Percentiles rank a stretch among this genome's conserved stretches.
These are phyloP conservation scores for Musa schizocarpa DNA, from an alignment of 176 grass and related monocot species.

Conservation along the genomic window DNA sequence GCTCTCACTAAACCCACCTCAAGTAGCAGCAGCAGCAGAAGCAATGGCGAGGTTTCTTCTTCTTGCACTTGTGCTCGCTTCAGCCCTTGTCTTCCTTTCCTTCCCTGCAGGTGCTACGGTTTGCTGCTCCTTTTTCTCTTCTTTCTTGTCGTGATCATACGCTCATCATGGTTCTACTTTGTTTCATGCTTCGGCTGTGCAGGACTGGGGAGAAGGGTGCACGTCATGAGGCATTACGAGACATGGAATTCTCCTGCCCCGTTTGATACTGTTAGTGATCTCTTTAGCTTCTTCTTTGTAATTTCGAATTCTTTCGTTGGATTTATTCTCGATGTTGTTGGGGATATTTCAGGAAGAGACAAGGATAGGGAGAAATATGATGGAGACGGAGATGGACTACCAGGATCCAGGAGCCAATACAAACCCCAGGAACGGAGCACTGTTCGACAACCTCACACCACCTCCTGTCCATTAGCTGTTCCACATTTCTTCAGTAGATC, in stretches of 20 bases:
- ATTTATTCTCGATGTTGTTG: too few species aligned
- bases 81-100: background rate
- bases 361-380: background rate
- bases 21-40: too few species aligned
- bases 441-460: background rate
- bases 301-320: background rate
- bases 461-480: background rate
- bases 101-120: background rate
- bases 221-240: background rate
- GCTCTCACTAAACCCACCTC: too few species aligned
- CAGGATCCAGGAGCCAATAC: background rate
- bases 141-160: background rate
- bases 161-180: background rate
- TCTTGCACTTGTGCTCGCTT: background rate
- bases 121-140: background rate
- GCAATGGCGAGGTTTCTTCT: slow-evolving; percentile 2
- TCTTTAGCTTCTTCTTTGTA: background rate
- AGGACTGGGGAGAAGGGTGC: background rate
- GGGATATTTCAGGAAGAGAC: background rate
- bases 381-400: slow-evolving; percentile 1
- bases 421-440: background rate
- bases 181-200: background rate
- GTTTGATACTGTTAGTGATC: background rate
- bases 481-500: background rate
- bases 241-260: background rate